Evolutionary conservation across 2,329 filamentous ascomycete genomes (phyloP).

Genomic region (Arthrinium phaeospermum): DNA sequence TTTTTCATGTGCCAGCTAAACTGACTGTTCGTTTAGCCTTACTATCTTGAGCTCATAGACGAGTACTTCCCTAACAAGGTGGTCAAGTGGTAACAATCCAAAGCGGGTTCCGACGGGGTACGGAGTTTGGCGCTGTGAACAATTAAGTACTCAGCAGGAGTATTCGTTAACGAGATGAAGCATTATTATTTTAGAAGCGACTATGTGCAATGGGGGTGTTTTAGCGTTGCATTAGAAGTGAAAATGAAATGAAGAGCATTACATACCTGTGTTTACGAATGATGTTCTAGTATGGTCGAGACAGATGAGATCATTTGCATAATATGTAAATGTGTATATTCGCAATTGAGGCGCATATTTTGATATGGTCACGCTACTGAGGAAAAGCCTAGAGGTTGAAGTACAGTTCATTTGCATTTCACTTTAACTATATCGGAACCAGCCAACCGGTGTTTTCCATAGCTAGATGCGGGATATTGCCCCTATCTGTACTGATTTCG

Average conservation of each 20-base stretch:
- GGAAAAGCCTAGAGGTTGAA: too few species aligned
- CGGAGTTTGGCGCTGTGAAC: background rate
- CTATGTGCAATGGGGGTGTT: background rate
- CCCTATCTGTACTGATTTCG: background rate
- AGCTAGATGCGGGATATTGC: background rate
- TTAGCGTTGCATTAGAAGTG: background rate
- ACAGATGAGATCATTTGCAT: too few species aligned
- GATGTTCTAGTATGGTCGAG: too few species aligned
- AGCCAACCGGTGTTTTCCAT: background rate
- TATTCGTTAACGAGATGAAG: too few species aligned
- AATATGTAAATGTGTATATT: too few species aligned
- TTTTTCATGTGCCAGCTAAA: constrained; percentile 21
- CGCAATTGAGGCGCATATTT: too few species aligned
- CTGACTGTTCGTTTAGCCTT: constrained; percentile 52
- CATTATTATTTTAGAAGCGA: background rate
- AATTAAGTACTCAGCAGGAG: background rate
- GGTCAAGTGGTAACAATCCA: constrained; percentile 66
- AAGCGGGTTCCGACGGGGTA: background rate
- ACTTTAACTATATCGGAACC: too few species aligned
- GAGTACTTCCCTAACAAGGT: constrained; percentile 74
- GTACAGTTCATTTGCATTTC: too few species aligned
- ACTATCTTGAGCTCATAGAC: constrained; percentile 76
- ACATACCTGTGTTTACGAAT: background rate
- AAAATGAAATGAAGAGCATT: background rate
- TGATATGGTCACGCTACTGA: too few species aligned